Conservation (phyloP, 2,329 filamentous ascomycete genomes). For the Colletotrichum chlorophyti region DNA sequence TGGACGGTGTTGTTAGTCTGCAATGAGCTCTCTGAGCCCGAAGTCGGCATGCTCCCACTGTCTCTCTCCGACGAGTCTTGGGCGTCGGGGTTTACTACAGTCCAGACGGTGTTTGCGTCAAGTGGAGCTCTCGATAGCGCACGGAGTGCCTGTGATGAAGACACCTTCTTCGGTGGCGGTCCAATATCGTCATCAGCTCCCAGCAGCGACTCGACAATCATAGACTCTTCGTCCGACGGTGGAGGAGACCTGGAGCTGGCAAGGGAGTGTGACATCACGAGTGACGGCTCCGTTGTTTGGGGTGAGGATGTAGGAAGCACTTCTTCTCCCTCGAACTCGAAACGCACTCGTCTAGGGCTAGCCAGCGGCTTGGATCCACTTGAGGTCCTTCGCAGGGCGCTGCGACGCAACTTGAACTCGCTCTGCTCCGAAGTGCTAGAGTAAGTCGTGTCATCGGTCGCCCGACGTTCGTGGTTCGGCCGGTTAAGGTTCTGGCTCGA, state of each 20-base stretch:
- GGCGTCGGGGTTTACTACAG: constrained; percentile 46
- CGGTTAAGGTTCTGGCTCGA: constrained; percentile 33
- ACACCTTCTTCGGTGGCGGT: constrained; percentile 58
- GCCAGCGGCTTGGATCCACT: constrained; percentile 54
- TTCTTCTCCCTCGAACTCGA: constrained; percentile 65
- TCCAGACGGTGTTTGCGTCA: constrained; percentile 61
- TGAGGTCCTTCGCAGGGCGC: constrained; percentile 64
- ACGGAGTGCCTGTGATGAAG: constrained; percentile 61
- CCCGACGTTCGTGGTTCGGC: constrained; percentile 45
- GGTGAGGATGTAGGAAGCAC: constrained; percentile 67
- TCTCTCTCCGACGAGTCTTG: constrained; percentile 17
- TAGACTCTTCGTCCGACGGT: constrained; percentile 35
- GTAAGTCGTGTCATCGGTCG: constrained; percentile 55
- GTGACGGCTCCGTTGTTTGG: constrained; percentile 43
- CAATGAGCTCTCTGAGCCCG: constrained; percentile 18
- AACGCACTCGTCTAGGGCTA: constrained; percentile 68
- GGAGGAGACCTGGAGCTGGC: constrained; percentile 32
- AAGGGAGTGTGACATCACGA: constrained; percentile 34
- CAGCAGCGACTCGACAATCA: constrained; percentile 40
- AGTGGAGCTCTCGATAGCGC: constrained; percentile 57
- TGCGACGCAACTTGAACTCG: constrained; percentile 56
- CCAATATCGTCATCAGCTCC: constrained; percentile 47
- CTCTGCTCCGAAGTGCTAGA: constrained; percentile 61
- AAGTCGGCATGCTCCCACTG: constrained; percentile 18
- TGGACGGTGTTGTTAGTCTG: constrained; percentile 3